Conservation (phyloP, 371 early-diverging fungal species). For the Mortierella sp. region DNA sequence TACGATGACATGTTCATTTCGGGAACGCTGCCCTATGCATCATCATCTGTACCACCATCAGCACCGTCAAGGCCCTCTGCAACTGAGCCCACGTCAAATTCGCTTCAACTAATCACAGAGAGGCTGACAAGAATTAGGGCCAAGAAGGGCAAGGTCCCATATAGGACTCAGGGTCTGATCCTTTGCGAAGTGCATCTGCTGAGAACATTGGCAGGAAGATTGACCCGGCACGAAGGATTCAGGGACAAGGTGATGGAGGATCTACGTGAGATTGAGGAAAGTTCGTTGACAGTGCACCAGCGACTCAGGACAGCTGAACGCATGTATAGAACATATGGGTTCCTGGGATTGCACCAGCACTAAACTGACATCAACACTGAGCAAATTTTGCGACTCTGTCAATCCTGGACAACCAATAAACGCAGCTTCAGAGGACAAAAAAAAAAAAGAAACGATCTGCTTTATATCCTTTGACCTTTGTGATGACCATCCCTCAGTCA, state of each 20-base stretch:
- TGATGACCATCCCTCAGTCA: background rate
- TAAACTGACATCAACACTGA: too few species aligned
- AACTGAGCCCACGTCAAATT: constrained; percentile 9
- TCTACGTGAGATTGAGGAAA: constrained; percentile 76
- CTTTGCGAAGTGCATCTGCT: constrained; percentile 76
- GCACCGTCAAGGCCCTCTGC: background rate
- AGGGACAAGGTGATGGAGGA: constrained; percentile 77
- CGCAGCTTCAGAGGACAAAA: too few species aligned
- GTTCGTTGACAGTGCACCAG: constrained; percentile 65
- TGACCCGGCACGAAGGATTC: constrained; percentile 63
- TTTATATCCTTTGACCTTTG: too few species aligned
- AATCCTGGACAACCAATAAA: too few species aligned
- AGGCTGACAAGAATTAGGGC: constrained; percentile 21
- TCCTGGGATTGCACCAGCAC: constrained; percentile 36
- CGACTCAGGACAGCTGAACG: constrained; percentile 69
- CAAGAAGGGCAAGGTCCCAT: constrained; percentile 59
- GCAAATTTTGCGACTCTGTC: too few species aligned
- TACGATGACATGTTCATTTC: constrained; percentile 22
- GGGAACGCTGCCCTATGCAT: background rate
- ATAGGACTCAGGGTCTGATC: constrained; percentile 76
- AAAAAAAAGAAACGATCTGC: too few species aligned
- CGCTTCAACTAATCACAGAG: constrained; percentile 22
- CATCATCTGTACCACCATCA: too few species aligned
- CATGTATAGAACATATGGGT: constrained; percentile 62
- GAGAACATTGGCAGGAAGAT: constrained; percentile 58